Evolutionary conservation across 495 filamentous ascomycete genomes (phyloP), one percentile per base, ranked within the genome.

Genomic region (Penicillium taxi): DNA sequence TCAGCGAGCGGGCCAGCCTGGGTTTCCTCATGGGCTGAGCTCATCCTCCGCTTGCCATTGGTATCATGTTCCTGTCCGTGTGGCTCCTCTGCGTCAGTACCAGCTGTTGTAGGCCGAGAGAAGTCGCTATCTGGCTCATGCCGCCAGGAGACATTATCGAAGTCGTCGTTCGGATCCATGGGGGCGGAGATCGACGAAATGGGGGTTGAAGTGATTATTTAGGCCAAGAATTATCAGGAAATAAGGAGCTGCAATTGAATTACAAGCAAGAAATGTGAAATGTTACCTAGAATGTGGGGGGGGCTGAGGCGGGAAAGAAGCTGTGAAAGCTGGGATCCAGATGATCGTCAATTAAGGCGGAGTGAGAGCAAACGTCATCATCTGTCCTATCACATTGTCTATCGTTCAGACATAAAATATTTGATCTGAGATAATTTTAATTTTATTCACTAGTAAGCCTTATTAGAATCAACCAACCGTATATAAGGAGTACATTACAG

Each of bases 141-240:
- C 36, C 66, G 62, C 73, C 73, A 77, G 35, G 71, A 74, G 48
- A 77, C 72, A 45, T 55, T 74, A 41, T 77, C 72, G 45, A 77
- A 77, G 52, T 77, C 72, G 55, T 71, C 70, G 56, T 77, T 59
- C 50, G 68, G 54, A 45, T 67, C 64, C 64, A 67, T 72, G 41
- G 63, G 51, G 51, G 56, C 53, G 44, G 32, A 34, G 43, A 15
- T 31, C 48, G 41, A 28, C 45, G 4, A 31, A 17, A 28, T 24
- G 37, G 36, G 17, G 14, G 22, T 13, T 14, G 9, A 26, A 6
- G 22, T 35, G 8, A 30, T 18, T 45, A 40, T 34, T 24, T 31
- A 5, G 5, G 33, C 22, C 37, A 32, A 4, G 18, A 26, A 24
- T 24, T 24, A 11, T 24, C 6, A 24, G 11, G 11, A 6, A 11